Base-by-base conservation (phyloP, 2,329 filamentous ascomycete genomes). In the Orbilia quercus region DNA sequence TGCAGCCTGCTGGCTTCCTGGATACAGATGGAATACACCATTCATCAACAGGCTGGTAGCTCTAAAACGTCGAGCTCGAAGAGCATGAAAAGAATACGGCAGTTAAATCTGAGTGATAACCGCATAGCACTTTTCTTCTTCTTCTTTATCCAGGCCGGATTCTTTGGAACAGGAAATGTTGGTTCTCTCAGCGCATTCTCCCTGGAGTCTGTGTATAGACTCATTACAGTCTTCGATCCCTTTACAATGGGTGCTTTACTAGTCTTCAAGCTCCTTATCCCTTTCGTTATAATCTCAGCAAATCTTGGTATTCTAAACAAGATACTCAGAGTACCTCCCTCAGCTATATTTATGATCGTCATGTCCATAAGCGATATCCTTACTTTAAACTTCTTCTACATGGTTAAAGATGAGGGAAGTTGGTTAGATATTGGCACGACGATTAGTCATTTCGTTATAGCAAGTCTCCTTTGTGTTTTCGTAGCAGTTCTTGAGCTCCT, bases 381-480 rank as follows among this genome's bases (percentile, higher is more conserved):
- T 80, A 98, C 95, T 2, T 84, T 99, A 58, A 91, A 95, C 78
- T 99, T 99, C 83, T 99, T 99, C 82, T 99, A 91, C 88, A 91
- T 96, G 78, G 95, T 99, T 48, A 91, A 90, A 78, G 95, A 99
- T 77, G 95, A 99, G 80, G 95, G 95, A 0, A 95, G 90, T 20
- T 99, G 95, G 95, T 82, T 99, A 71, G 95, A 99, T 80, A 99
- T 99, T 79, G 95, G 95, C 31, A 96, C 92, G 25, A 97, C 92
- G 2, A 99, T 99, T 76, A 96, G 88, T 78, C 93, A 98, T 80
- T 99, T 98, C 81, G 88, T 89, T 74, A 98, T 99, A 82, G 94
- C 92, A 16, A 97, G 92, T 80, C 80, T 91, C 77, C 79, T 98
- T 47, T 95, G 92, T 77, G 89, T 96, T 7, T 99, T 99, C 82